Conservation (phyloP, 148 eudicot species). For the Rhododendron williamsianum region DNA sequence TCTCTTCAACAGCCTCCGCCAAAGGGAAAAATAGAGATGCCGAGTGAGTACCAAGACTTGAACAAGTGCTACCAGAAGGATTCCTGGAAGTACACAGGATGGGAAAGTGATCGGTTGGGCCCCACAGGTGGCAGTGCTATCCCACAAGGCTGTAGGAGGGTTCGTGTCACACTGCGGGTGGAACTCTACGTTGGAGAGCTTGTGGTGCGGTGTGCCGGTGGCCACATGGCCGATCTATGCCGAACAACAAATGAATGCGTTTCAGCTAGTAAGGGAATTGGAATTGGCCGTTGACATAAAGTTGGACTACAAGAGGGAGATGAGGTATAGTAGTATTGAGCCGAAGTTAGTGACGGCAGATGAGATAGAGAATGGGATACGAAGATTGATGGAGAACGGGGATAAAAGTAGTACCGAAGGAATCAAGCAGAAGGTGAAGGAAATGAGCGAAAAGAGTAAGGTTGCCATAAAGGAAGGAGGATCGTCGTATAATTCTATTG, state of each 20-base stretch:
- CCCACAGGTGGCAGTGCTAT: no score
- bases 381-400: background rate
- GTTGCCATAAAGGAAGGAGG: background rate
- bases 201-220: background rate
- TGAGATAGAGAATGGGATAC: conserved; percentile 3
- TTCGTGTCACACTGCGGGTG: no score
- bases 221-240: background rate
- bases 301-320: background rate
- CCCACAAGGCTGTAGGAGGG: no score
- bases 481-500: background rate
- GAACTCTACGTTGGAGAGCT: background rate
- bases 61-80: no score
- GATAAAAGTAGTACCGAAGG: background rate
- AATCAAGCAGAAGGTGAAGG: background rate
- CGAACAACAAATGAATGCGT: background rate
- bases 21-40: no score
- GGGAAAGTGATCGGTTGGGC: no score
- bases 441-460: background rate
- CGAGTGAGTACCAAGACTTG: no score
- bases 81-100: no score
- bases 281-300: background rate
- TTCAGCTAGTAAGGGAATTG: background rate
- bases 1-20: background rate
- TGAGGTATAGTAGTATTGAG: background rate
- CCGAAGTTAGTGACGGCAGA: background rate